Percentiles rank a stretch among this genome's conserved stretches.
phyloP scores from a whole-genome alignment of 805 yeast genomes.

The Teunomyces tritomae region DNA sequence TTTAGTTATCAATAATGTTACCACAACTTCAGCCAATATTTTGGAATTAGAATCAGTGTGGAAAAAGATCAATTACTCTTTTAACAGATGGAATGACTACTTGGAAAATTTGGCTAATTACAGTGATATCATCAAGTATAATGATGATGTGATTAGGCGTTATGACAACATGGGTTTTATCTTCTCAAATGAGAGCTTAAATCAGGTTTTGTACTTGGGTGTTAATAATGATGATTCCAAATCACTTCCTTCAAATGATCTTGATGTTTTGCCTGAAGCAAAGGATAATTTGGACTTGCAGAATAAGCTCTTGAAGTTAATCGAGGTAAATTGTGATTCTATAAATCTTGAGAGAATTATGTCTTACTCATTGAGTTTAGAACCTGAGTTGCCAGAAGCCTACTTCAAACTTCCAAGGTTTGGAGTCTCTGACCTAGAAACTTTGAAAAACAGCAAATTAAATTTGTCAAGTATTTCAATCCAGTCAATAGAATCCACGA shows the following conservation, averaged over 20 bases:
- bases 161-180: conserved; percentile 43
- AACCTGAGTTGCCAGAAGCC: conserved; percentile 53
- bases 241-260: conserved; percentile 15
- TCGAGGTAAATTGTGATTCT: conserved; percentile 43
- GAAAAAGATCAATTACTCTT: conserved; percentile 66
- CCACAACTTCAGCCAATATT: conserved; percentile 27
- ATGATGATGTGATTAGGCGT: conserved; percentile 38
- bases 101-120: conserved; percentile 47
- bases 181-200: conserved; percentile 42
- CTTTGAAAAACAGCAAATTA: conserved; percentile 10
- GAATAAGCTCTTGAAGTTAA: conserved; percentile 41
- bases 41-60: conserved; percentile 63
- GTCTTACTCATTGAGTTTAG: conserved; percentile 60
- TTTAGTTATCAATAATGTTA: conserved; percentile 50
- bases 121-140: conserved; percentile 36
- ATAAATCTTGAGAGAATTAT: conserved; percentile 53
- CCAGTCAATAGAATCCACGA: conserved; percentile 22
- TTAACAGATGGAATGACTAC: conserved; percentile 81
- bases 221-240: conserved; percentile 31
- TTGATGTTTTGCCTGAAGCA: conserved; percentile 4
- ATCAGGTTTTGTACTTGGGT: conserved; percentile 42
- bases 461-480: conserved; percentile 21
- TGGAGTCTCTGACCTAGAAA: conserved; percentile 5
- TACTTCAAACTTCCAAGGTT: conserved; percentile 21
- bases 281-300: conserved; percentile 15